Percentiles rank a stretch among this genome's conserved stretches.
Conservation (phyloP, 129 eudicot species). For the Logfia minima region DNA sequence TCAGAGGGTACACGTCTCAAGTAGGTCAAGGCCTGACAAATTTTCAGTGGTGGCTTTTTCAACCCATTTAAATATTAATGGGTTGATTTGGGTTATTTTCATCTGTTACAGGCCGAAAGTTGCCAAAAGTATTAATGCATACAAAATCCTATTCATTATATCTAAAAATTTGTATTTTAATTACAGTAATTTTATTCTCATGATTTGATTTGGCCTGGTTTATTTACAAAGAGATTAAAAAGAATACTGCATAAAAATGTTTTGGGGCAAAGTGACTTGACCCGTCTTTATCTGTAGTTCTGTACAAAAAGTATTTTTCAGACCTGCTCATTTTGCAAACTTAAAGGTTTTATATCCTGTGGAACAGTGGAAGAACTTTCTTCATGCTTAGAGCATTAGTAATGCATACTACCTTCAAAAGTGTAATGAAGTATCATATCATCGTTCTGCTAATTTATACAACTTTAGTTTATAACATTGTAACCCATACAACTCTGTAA, state of each 20-base stretch:
- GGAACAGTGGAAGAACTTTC: neutral
- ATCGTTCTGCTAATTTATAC: no score
- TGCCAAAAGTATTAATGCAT: no score
- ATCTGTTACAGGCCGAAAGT: neutral
- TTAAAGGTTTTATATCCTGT: neutral
- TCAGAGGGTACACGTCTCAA: neutral
- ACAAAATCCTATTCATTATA: no score
- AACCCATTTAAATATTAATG: neutral
- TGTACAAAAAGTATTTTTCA: neutral
- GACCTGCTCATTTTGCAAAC: neutral
- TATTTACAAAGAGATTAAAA: no score
- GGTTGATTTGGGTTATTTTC: neutral
- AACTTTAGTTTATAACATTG: no score
- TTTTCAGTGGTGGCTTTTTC: neutral
- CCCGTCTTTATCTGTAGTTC: neutral
- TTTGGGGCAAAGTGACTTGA: neutral
- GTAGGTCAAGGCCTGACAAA: neutral
- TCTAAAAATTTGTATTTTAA: no score
- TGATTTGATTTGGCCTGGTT: no score
- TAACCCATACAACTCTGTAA: no score
- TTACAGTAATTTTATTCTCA: no score
- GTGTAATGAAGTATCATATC: no score
- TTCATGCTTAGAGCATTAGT: neutral
- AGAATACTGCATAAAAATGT: neutral
- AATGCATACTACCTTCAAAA: no score